Percentiles rank a stretch among this genome's conserved stretches.
Conservation (phyloP, 75 land plant genomes). For the Picea sitchensis region DNA sequence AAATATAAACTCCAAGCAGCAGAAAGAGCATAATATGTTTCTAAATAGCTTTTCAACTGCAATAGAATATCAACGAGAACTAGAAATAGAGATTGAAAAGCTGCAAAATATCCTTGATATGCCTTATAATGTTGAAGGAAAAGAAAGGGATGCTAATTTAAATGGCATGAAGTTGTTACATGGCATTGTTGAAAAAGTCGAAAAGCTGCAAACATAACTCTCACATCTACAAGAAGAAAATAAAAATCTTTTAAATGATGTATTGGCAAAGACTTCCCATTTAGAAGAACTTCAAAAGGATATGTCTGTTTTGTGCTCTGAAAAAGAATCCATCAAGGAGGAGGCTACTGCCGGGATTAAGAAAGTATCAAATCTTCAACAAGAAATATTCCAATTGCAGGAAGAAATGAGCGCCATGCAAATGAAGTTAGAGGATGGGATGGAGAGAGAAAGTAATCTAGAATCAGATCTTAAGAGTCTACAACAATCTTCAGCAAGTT, state of each 20-base stretch:
- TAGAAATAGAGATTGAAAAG: constrained; percentile 24
- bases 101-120: constrained; percentile 23
- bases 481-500: constrained; percentile 9
- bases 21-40: neutral
- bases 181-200: no score
- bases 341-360: constrained; percentile 20
- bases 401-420: constrained; percentile 26
- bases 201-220: no score
- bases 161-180: no score
- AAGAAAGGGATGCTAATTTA: constrained; percentile 6
- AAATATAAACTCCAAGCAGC: constrained; percentile 15
- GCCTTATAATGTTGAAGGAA: neutral
- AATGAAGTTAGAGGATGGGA: constrained; percentile 13
- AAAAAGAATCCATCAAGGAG: constrained; percentile 19
- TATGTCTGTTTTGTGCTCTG: constrained; percentile 17
- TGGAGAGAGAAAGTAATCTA: constrained; percentile 17
- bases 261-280: constrained; percentile 17
- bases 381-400: constrained; percentile 16
- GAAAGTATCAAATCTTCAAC: constrained; percentile 15
- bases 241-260: constrained; percentile 20
- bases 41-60: constrained; percentile 13
- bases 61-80: constrained; percentile 15
- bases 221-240: no score
- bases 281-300: constrained; percentile 39
- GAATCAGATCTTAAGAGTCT: constrained; percentile 20